phyloP scores from a whole-genome alignment of 768 basidiomycete genomes.

The Heimioporus sp. region DNA sequence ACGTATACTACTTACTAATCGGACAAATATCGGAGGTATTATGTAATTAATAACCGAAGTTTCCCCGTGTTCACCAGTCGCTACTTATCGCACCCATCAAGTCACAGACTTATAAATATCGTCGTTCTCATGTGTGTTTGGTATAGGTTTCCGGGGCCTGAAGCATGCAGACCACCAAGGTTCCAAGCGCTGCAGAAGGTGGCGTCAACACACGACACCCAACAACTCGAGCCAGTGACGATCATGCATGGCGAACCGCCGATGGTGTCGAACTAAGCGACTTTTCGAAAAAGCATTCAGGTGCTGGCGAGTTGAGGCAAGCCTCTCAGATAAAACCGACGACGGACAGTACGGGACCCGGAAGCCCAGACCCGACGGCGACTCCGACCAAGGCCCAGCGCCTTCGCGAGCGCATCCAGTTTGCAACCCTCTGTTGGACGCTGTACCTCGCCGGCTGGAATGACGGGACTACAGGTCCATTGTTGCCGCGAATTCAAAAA shows the following conservation, averaged over 20 bases:
- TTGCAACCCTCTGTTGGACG: slow-evolving; percentile 33
- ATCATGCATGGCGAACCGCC: background rate
- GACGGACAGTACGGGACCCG: too few species aligned
- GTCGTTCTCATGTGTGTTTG: too few species aligned
- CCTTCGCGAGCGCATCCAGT: slow-evolving; percentile 28
- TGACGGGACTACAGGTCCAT: slow-evolving; percentile 37
- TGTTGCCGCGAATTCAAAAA: slow-evolving; percentile 37
- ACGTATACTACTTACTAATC: too few species aligned
- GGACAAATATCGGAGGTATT: too few species aligned
- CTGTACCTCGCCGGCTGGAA: slow-evolving; percentile 39
- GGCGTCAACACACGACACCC: slow-evolving; percentile 9
- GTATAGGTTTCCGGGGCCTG: too few species aligned
- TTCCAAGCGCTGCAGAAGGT: slow-evolving; percentile 1
- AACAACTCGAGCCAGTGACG: background rate
- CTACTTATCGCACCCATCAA: too few species aligned
- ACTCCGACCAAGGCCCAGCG: slow-evolving; percentile 20
- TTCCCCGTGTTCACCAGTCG: too few species aligned
- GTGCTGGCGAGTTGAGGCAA: background rate
- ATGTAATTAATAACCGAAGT: too few species aligned
- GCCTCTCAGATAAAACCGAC: background rate
- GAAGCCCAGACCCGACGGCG: background rate
- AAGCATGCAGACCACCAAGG: slow-evolving; percentile 12
- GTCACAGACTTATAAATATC: too few species aligned
- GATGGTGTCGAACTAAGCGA: slow-evolving; percentile 7
- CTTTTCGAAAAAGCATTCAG: background rate